phyloP scores from a whole-genome alignment of 306 rosid species.

The Lotus japonicus region DNA sequence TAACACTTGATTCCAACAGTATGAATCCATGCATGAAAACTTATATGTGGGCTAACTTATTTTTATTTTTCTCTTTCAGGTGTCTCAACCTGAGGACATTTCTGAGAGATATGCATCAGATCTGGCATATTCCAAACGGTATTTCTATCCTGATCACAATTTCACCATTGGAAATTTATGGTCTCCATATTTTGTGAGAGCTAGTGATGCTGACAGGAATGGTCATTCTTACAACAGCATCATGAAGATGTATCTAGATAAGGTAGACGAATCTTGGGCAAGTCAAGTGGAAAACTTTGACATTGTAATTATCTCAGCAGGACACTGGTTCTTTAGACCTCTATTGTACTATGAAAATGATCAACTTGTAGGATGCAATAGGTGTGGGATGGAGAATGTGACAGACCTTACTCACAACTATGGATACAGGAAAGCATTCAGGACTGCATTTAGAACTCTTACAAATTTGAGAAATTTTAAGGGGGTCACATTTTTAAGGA shows the following conservation, averaged over 20 bases:
- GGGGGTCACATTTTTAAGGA: conserved; percentile 74
- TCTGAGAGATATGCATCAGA: conserved; percentile 30
- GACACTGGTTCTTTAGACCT: conserved; percentile 90
- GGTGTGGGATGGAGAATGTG: conserved; percentile 39
- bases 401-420: conserved; percentile 29
- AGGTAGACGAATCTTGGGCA: conserved; percentile 56
- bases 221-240: conserved; percentile 41
- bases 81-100: conserved; percentile 53
- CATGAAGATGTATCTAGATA: conserved; percentile 63
- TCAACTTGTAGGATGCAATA: conserved; percentile 50
- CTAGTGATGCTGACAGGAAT: conserved; percentile 35
- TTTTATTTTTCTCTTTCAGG: too few species aligned
- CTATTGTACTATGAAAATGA: conserved; percentile 45
- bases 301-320: conserved; percentile 72
- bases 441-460: conserved; percentile 49
- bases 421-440: conserved; percentile 61
- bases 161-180: conserved; percentile 70
- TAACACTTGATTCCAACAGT: too few species aligned
- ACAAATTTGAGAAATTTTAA: conserved; percentile 32
- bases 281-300: conserved; percentile 46
- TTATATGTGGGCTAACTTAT: too few species aligned
- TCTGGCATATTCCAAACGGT: conserved; percentile 39
- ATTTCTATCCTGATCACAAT: conserved; percentile 49
- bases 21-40: too few species aligned
- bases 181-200: conserved; percentile 69